A percentile compares a stretch with the other conserved stretches of the same genome.
These are phyloP conservation scores for Cercospora brassicicola DNA, from an alignment of 2,329 filamentous ascomycete species.

Conservation along the genomic window DNA sequence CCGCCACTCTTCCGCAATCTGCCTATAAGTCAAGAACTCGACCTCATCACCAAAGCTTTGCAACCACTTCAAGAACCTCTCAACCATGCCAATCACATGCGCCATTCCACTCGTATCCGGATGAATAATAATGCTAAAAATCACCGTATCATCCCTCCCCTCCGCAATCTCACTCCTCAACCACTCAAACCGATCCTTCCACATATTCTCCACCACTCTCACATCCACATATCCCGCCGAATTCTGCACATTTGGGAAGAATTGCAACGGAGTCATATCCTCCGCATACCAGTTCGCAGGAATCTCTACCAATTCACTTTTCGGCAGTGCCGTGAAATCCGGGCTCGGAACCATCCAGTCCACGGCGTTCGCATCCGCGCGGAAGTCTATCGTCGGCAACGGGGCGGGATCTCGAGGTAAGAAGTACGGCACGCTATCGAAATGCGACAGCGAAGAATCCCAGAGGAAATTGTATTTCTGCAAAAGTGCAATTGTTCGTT, in stretches of 20 bases:
- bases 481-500: slow-evolving; percentile 51
- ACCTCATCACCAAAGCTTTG: slow-evolving; percentile 48
- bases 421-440: slow-evolving; percentile 54
- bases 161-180: slow-evolving; percentile 45
- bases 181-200: slow-evolving; percentile 61
- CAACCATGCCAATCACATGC: slow-evolving; percentile 60
- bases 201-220: slow-evolving; percentile 59
- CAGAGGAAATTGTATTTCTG: slow-evolving; percentile 54
- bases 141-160: slow-evolving; percentile 38
- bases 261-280: slow-evolving; percentile 54
- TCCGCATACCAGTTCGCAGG: slow-evolving; percentile 55
- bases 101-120: slow-evolving; percentile 62
- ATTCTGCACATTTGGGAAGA: slow-evolving; percentile 51
- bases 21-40: slow-evolving; percentile 48
- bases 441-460: slow-evolving; percentile 53
- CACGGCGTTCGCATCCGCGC: slow-evolving; percentile 38
- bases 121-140: slow-evolving; percentile 58
- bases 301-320: slow-evolving; percentile 47
- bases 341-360: slow-evolving; percentile 50
- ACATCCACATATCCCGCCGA: slow-evolving; percentile 60
- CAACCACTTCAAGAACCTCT: slow-evolving; percentile 55
- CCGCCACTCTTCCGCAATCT: slow-evolving; percentile 44
- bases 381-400: slow-evolving; percentile 47
- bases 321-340: slow-evolving; percentile 35
- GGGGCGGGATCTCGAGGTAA: slow-evolving; percentile 44